Evolutionary conservation across 305 asterid species (phyloP).

Genomic region (Striga hermonthica): DNA sequence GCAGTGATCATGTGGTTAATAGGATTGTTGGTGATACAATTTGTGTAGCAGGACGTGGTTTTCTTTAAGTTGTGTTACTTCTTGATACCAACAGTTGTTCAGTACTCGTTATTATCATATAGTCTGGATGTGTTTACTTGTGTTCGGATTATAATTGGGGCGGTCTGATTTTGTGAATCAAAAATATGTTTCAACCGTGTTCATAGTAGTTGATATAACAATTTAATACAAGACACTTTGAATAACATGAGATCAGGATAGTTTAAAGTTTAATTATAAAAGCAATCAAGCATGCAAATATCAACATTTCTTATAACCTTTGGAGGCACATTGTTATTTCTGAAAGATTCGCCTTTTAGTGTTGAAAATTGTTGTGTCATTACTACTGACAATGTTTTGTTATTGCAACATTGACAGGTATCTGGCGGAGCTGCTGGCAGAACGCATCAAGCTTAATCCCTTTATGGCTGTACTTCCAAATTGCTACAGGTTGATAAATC

Average conservation of each 20-base stretch:
- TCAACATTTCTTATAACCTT: neutral
- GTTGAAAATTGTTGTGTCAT: neutral
- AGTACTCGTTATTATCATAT: constrained; percentile 4
- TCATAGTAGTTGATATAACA: no score
- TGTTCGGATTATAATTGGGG: constrained; percentile 19
- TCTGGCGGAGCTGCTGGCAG: constrained; percentile 76
- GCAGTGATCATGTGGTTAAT: neutral
- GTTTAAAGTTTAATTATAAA: no score
- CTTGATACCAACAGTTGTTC: constrained; percentile 19
- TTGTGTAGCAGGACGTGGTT: constrained; percentile 10
- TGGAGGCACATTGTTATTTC: neutral
- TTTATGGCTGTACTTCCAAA: constrained; percentile 84
- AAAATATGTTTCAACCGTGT: neutral
- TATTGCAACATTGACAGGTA: constrained; percentile 49
- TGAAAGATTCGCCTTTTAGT: neutral
- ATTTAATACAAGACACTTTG: no score
- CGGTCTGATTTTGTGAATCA: neutral
- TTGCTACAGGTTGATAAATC: constrained; percentile 75
- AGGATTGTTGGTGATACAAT: constrained; percentile 19
- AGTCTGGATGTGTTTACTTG: constrained; percentile 7
- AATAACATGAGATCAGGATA: no score
- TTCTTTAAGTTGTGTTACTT: constrained; percentile 20
- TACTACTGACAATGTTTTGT: constrained; percentile 20
- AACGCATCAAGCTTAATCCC: constrained; percentile 79
- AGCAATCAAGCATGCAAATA: neutral